phyloP scores from a whole-genome alignment of 345 rosid species.

The Sonneratia caseolaris region DNA sequence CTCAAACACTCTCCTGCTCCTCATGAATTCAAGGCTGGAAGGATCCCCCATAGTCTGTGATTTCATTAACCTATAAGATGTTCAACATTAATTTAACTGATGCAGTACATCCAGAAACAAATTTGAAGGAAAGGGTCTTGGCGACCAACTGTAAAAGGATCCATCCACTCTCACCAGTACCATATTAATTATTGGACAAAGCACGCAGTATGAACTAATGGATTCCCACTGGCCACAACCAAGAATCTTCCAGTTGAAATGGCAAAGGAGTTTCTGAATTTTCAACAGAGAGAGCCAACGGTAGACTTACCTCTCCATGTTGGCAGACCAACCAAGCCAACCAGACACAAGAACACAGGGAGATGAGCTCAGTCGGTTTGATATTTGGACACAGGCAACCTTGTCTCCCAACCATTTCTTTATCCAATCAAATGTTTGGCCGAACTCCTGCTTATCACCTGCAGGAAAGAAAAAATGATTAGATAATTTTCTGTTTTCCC shows the following conservation, averaged over 20 bases:
- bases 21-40: slow-evolving; percentile 85
- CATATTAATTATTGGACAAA: background rate
- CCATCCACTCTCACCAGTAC: background rate
- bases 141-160: background rate
- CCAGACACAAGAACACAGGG: slow-evolving; percentile 95
- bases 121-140: background rate
- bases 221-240: background rate
- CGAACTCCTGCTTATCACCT: slow-evolving; percentile 92
- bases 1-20: slow-evolving; percentile 91
- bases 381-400: slow-evolving; percentile 84
- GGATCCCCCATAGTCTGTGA: slow-evolving; percentile 76
- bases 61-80: slow-evolving; percentile 69
- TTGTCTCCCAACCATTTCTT: slow-evolving; percentile 79
- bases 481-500: background rate
- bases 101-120: background rate
- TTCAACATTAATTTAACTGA: background rate
- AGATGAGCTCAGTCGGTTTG: slow-evolving; percentile 82
- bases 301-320: slow-evolving; percentile 77
- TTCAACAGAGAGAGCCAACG: background rate
- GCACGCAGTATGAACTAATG: too few species aligned
- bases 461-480: slow-evolving; percentile 12
- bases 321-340: slow-evolving; percentile 98
- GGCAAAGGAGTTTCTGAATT: background rate
- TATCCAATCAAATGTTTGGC: slow-evolving; percentile 91
- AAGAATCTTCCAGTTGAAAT: too few species aligned